Evolutionary conservation across 1,139 yeast species (phyloP).

Genomic region (Saccharomyces hybrid): DNA sequence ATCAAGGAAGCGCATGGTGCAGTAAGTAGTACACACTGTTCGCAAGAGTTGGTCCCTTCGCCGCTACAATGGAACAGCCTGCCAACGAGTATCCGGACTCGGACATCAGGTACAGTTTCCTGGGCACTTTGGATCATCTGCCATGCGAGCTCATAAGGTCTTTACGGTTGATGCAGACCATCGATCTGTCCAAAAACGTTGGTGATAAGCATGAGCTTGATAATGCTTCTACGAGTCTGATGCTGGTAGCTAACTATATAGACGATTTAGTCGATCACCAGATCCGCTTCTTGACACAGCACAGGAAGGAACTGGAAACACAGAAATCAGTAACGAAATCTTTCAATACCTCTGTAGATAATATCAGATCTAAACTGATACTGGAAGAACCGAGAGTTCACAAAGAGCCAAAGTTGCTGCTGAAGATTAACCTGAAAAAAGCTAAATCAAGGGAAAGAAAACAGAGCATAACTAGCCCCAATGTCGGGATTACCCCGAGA

Average conservation of each 20-base stretch:
- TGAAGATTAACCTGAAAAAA: constrained; percentile 13
- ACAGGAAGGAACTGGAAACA: not conserved
- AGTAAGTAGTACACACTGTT: not conserved
- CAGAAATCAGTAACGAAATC: constrained; percentile 2
- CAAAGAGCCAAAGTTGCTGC: constrained; percentile 5
- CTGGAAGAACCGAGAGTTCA: not conserved
- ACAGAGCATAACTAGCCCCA: not conserved
- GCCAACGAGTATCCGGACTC: constrained; percentile 4
- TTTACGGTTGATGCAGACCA: constrained; percentile 40
- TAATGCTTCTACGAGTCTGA: not conserved
- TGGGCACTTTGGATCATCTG: constrained; percentile 38
- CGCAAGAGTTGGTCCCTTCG: not conserved
- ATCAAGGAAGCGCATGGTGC: not conserved
- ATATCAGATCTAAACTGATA: not conserved
- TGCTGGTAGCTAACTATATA: constrained; percentile 1
- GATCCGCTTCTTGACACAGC: constrained; percentile 4
- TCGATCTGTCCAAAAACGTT: constrained; percentile 23
- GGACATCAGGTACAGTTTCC: constrained; percentile 27
- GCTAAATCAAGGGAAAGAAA: not conserved
- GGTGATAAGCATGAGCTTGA: constrained; percentile 6
- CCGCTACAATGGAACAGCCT: not conserved
- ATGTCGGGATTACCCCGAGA: not conserved
- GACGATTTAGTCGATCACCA: constrained; percentile 1
- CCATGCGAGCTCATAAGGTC: constrained; percentile 45
- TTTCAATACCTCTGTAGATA: not conserved